Evolutionary conservation across 2,329 filamentous ascomycete genomes (phyloP), one percentile per base, ranked within the genome.

Genomic region (Bipolaris sorokiniana): DNA sequence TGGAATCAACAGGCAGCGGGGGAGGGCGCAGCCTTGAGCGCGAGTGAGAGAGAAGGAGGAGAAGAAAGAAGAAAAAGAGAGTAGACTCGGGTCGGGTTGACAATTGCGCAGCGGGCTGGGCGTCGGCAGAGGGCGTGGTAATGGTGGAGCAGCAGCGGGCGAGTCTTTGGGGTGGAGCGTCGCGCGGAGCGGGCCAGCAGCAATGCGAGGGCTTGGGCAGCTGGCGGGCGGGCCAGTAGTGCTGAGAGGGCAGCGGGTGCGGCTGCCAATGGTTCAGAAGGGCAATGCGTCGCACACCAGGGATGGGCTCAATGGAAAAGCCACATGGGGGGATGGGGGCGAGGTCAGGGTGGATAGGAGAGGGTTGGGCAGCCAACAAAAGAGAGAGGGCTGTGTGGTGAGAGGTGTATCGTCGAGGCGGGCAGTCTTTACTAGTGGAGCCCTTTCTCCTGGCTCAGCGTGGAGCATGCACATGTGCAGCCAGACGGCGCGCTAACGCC

Each of bases 151-250:
- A 31, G 9, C 26, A 9, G 7, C 26, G 26, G 26, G 26, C 28
- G 28, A 31, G 28, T 31, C 28, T 31, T 31, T 31, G 45, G 33
- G 18, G 42, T 46, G n/a, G 18, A n/a, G 26, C 16, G 54, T 56
- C 28, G 59, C 54, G 56, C 51, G 45, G 53, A 42, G 63, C 60
- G 49, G 40, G 40, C 40, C 40, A 63, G 57, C 57, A 61, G 62
- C 61, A 38, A 54, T 56, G 64, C 53, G 33, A 59, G 55, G 48
- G 57, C 31, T 56, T 49, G 57, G 57, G 57, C 53, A 48, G 57
- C 57, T 44, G 53, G 33, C 33, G 36, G 48, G 56, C 62, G 59
- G 62, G 42, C 42, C 23, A 51, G 52, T 58, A 53, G 48, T 65
- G 47, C 52, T 57, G 22, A 48, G 53, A 56, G 52, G 56, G 51